Conservation (phyloP, 2,329 filamentous ascomycete species). For the Escovopsis sp. region DNA sequence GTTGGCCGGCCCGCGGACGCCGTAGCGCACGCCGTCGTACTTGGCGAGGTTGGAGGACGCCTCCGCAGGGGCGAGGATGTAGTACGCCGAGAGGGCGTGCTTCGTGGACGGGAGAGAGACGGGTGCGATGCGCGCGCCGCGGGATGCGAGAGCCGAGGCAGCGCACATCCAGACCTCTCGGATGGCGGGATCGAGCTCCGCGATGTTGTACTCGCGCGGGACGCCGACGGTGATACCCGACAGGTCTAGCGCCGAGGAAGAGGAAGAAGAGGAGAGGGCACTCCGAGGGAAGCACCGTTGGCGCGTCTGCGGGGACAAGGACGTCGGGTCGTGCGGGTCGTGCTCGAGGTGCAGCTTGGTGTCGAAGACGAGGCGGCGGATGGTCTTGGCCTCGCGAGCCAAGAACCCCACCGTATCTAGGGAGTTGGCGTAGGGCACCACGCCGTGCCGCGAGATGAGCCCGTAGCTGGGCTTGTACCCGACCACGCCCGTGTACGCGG, state of each 20-base stretch:
- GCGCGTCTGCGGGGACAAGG: constrained; percentile 42
- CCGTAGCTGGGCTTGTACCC: constrained; percentile 92
- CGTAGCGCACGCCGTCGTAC: constrained; percentile 94
- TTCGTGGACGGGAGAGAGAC: constrained; percentile 73
- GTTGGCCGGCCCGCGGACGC: constrained; percentile 38
- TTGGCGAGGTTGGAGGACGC: constrained; percentile 92
- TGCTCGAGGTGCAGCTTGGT: constrained; percentile 32
- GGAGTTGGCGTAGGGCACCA: constrained; percentile 85
- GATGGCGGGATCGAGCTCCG: constrained; percentile 57
- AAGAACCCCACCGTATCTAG: constrained; percentile 79
- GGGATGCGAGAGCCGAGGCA: constrained; percentile 40
- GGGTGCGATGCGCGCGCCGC: constrained; percentile 58
- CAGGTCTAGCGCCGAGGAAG: too few species aligned
- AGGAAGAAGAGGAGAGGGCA: constrained; percentile 10
- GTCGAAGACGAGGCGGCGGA: constrained; percentile 38
- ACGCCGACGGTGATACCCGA: constrained; percentile 35
- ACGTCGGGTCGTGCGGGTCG: constrained; percentile 64
- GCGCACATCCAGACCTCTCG: constrained; percentile 52
- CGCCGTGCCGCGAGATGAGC: constrained; percentile 68
- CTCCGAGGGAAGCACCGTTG: constrained; percentile 23
- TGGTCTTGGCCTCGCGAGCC: constrained; percentile 34
- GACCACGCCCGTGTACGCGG: constrained; percentile 68
- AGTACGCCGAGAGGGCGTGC: constrained; percentile 82
- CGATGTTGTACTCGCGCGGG: constrained; percentile 72
- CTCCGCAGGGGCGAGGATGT: constrained; percentile 86